A percentile compares a stretch with the other conserved stretches of the same genome.
Conservation (phyloP, 495 filamentous ascomycete genomes). For the Extremus antarcticus region DNA sequence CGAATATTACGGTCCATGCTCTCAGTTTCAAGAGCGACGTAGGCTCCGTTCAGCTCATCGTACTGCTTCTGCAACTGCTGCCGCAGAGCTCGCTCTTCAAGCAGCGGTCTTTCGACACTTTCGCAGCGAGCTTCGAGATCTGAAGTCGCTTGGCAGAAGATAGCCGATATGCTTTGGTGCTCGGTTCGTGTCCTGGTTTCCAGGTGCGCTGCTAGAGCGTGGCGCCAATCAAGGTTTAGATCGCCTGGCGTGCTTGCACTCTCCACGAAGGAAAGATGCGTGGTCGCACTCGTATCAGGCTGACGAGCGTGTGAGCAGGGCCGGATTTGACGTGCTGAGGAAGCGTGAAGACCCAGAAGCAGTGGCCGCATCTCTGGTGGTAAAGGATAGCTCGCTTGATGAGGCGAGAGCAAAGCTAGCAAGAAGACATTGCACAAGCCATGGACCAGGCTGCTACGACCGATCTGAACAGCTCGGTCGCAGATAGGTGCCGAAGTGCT, state of each 20-base stretch:
- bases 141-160: conserved; percentile 6
- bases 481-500: not conserved
- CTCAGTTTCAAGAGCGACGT: conserved; percentile 18
- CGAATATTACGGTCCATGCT: conserved; percentile 6
- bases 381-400: not conserved
- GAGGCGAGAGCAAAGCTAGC: not conserved
- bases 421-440: conserved; percentile 5
- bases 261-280: not conserved
- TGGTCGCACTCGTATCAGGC: no score
- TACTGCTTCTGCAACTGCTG: conserved; percentile 24
- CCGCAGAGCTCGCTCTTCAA: conserved; percentile 33
- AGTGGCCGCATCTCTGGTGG: not conserved
- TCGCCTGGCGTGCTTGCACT: not conserved
- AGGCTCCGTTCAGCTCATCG: conserved; percentile 8
- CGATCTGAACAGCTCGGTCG: not conserved
- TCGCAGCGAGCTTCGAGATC: conserved; percentile 18
- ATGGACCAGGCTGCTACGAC: not conserved
- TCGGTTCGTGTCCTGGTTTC: not conserved
- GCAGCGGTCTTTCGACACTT: conserved; percentile 39
- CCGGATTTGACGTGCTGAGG: not conserved
- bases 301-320: not conserved
- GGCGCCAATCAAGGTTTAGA: not conserved
- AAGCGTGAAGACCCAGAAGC: conserved; percentile 7
- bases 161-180: not conserved
- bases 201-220: not conserved